Base-by-base conservation (phyloP, 2,329 filamentous ascomycete species). In the Metarhizium album region DNA sequence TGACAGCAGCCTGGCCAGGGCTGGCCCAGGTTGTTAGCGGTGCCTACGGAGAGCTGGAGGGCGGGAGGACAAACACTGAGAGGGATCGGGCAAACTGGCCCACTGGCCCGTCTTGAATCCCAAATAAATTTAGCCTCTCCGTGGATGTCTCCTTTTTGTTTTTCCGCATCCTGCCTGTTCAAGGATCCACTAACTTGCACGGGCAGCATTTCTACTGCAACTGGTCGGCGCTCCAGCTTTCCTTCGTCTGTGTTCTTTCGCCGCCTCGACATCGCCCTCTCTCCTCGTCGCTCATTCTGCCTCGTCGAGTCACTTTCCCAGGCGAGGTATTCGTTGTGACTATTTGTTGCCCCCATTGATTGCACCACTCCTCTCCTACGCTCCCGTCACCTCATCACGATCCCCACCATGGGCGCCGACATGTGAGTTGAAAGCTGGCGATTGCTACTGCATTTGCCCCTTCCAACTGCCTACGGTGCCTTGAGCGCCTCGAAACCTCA, bases 61-160 rank as follows among this genome's bases (percentile, higher is more conserved):
- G n/a, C n/a, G n/a, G n/a, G n/a, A n/a, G n/a, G n/a, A n/a, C n/a
- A n/a, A n/a, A n/a, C n/a, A n/a, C n/a, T n/a, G n/a, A n/a, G n/a
- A n/a, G n/a, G n/a, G n/a, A n/a, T n/a, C n/a, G n/a, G n/a, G n/a
- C n/a, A n/a, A n/a, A n/a, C n/a, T n/a, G n/a, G n/a, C n/a, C n/a
- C n/a, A n/a, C n/a, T n/a, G n/a, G 47, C 55, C 56, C 51, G 57
- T 60, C 60, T 55, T 56, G 58, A 59, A 57, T 60, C 61, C 60
- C 62, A 60, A 64, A 66, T 67, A 67, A 67, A 65, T 65, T 65
- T 62, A 64, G 65, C 67, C 67, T 67, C 67, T 68, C 65, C 59
- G 62, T 64, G 11, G n/a, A 29, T 55, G 56, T 60, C 62, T 59
- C 64, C 62, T 65, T 58, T 59, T 51, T 58, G 58, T 50, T 20